These are phyloP conservation scores for Athelia psychrophila DNA, from an alignment of 1,284 basidiomycete species.

Conservation along the genomic window DNA sequence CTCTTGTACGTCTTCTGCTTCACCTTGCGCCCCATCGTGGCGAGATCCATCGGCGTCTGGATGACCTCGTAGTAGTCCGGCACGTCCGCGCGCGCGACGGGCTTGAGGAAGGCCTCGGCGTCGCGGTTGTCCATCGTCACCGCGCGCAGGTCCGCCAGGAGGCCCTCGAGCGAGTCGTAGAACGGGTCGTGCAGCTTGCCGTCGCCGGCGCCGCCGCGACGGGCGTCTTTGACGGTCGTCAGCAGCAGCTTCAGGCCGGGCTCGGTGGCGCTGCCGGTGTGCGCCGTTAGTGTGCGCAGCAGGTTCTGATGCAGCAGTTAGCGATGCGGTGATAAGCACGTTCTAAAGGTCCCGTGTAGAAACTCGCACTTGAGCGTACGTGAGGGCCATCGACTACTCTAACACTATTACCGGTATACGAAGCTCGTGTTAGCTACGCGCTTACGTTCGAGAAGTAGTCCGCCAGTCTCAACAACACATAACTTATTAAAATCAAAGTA, in stretches of 20 bases:
- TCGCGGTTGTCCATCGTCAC: constrained; percentile 83
- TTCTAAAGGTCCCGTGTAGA: too few species aligned
- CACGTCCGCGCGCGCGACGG: constrained; percentile 82
- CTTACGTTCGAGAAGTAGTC: too few species aligned
- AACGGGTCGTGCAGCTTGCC: constrained; percentile 83
- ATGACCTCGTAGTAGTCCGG: constrained; percentile 78
- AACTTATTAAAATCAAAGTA: too few species aligned
- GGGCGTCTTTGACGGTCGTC: constrained; percentile 70
- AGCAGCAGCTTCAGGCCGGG: constrained; percentile 70
- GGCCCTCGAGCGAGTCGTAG: constrained; percentile 87
- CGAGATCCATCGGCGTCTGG: constrained; percentile 90
- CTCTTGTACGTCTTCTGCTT: constrained; percentile 90
- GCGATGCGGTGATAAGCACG: too few species aligned
- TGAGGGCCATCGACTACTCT: too few species aligned
- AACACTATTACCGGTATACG: too few species aligned
- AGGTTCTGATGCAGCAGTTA: constrained; percentile 69
- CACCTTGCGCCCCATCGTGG: constrained; percentile 90
- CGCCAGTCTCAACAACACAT: too few species aligned
- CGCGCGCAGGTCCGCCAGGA: constrained; percentile 79
- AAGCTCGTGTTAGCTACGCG: too few species aligned
- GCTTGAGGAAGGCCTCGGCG: constrained; percentile 86
- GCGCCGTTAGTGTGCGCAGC: constrained; percentile 67
- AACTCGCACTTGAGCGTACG: too few species aligned
- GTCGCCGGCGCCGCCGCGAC: constrained; percentile 63
- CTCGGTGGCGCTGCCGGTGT: constrained; percentile 54